Conservation (phyloP, 2,329 filamentous ascomycete species). For the Curvularia verruculosa region DNA sequence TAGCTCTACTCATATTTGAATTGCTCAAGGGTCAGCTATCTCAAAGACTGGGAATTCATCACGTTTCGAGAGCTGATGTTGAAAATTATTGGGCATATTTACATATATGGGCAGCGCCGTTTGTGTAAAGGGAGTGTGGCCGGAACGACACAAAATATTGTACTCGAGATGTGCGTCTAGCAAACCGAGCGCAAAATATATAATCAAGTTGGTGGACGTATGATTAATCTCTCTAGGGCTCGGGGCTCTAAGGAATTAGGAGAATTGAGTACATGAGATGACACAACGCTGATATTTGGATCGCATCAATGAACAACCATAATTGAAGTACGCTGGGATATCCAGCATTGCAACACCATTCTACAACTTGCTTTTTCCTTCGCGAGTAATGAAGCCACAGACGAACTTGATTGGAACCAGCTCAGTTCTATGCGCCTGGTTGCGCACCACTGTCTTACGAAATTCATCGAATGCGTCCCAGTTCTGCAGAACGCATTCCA, state of each 20-base stretch:
- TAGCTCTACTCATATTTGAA: conserved; percentile 18
- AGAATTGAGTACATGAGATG: not conserved
- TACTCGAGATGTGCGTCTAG: conserved; percentile 24
- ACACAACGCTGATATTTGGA: not conserved
- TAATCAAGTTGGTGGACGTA: not conserved
- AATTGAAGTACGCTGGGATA: not conserved
- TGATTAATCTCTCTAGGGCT: not conserved
- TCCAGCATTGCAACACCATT: not conserved
- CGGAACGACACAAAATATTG: not conserved
- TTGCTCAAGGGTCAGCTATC: conserved; percentile 15
- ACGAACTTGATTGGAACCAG: conserved; percentile 23
- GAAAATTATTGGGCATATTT: conserved; percentile 22
- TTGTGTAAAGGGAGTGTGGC: conserved; percentile 1
- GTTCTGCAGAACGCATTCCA: conserved; percentile 13
- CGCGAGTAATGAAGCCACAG: conserved; percentile 27
- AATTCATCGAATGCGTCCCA: conserved; percentile 17
- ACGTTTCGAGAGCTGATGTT: conserved; percentile 12
- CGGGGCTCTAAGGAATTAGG: not conserved
- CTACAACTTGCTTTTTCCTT: conserved; percentile 20
- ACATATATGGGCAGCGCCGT: conserved; percentile 13
- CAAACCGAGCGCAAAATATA: conserved; percentile 8
- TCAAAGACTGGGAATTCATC: conserved; percentile 14
- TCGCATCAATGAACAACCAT: not conserved
- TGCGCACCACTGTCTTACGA: conserved; percentile 13
- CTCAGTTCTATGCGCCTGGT: conserved; percentile 9